Conservation (phyloP, 495 filamentous ascomycete species). For the Collariella sp. region DNA sequence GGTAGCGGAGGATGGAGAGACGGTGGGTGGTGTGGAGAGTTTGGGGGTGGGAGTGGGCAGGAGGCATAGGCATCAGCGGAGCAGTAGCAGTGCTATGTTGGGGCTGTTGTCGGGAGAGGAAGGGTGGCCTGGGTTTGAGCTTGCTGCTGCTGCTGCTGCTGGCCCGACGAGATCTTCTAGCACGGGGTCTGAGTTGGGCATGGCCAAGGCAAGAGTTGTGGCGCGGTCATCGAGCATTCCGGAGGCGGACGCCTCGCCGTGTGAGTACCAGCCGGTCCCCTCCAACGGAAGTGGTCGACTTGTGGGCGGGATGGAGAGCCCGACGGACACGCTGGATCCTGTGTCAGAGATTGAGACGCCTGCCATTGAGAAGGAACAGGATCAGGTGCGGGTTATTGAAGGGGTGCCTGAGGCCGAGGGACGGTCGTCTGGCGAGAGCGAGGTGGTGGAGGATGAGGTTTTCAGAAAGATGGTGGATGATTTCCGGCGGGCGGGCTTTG, state of each 20-base stretch:
- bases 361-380: not conserved
- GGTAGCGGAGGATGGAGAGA: not conserved
- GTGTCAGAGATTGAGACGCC: conserved; percentile 23
- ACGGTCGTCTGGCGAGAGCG: not conserved
- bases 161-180: not conserved
- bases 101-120: not conserved
- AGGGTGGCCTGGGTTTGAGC: conserved; percentile 2
- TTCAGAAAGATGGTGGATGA: conserved; percentile 16
- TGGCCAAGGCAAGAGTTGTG: not conserved
- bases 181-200: not conserved
- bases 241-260: not conserved
- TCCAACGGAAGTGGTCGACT: not conserved
- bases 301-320: conserved; percentile 15
- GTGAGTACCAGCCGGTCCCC: not conserved
- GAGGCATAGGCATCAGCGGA: conserved; percentile 1
- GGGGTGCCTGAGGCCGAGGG: not conserved
- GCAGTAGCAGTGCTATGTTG: not conserved
- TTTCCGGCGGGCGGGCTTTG: conserved; percentile 14
- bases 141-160: not conserved
- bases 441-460: not conserved
- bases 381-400: not conserved
- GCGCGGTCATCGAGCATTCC: not conserved
- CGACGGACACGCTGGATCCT: conserved; percentile 24
- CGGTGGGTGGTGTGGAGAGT: not conserved
- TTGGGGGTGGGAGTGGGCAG: not conserved